Percentiles rank a stretch among this genome's conserved stretches.
phyloP scores from a whole-genome alignment of 2,329 filamentous ascomycete species.

The Colletotrichum phormii region DNA sequence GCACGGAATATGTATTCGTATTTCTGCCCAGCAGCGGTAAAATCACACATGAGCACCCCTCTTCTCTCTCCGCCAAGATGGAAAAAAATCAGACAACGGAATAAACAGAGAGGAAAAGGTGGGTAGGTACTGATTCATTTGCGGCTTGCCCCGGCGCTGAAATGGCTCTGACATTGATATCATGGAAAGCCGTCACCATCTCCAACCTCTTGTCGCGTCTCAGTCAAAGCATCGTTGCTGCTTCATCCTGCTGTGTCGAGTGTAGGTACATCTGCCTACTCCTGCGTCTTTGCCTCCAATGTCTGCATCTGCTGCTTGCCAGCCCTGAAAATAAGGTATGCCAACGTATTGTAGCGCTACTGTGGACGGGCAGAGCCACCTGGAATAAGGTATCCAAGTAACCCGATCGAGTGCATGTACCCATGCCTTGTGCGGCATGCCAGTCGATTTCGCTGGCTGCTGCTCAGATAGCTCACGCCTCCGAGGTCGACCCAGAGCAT shows the following conservation, averaged over 20 bases:
- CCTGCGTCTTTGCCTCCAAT: background rate
- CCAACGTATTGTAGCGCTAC: background rate
- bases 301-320: background rate
- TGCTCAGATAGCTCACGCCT: constrained; percentile 17
- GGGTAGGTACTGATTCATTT: background rate
- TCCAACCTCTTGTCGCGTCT: background rate
- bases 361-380: background rate
- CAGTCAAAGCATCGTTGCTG: background rate
- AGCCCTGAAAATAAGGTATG: constrained; percentile 13
- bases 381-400: constrained; percentile 3
- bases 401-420: constrained; percentile 24
- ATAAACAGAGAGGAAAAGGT: background rate
- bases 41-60: background rate
- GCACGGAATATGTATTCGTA: background rate
- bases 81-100: background rate
- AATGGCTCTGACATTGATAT: background rate
- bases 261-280: background rate
- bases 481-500: background rate
- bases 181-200: background rate
- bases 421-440: constrained; percentile 14
- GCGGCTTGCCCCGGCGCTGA: background rate
- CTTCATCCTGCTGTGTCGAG: too few species aligned
- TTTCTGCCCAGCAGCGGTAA: background rate
- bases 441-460: constrained; percentile 1
- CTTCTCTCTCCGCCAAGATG: background rate